Conservation (phyloP, 2,329 filamentous ascomycete genomes). For the Claviceps maximensis region DNA sequence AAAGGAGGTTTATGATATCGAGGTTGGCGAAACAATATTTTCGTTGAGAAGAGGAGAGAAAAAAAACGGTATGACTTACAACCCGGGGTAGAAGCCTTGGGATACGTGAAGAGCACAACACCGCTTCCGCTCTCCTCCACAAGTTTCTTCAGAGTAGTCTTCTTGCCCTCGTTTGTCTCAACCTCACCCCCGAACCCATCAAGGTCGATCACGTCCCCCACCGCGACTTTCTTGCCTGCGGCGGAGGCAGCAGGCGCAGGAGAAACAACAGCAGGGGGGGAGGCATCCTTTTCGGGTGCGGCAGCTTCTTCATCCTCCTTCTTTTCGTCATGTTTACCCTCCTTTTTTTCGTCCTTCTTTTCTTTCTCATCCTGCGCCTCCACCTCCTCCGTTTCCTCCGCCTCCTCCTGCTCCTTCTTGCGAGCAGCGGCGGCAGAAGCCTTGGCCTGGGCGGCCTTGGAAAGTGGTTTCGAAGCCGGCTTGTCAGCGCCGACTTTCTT, state of each 20-base stretch:
- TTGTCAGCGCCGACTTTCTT: not conserved
- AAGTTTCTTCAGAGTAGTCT: slow-evolving; percentile 67
- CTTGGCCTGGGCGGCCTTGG: not conserved
- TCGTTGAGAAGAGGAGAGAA: not conserved
- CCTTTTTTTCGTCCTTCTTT: too few relatives aligned
- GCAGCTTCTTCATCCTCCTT: slow-evolving; percentile 9
- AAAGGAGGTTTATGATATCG: too few relatives aligned
- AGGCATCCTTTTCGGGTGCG: slow-evolving; percentile 13
- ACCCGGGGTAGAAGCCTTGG: slow-evolving; percentile 84
- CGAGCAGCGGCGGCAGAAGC: not conserved
- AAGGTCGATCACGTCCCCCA: slow-evolving; percentile 43
- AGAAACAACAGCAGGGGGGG: not conserved
- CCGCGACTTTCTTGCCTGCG: slow-evolving; percentile 30
- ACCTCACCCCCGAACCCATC: slow-evolving; percentile 57
- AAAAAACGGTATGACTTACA: slow-evolving; percentile 49
- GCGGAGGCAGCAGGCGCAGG: slow-evolving; percentile 6
- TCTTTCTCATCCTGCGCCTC: slow-evolving; percentile 8
- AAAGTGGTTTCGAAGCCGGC: not conserved
- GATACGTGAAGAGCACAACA: slow-evolving; percentile 89
- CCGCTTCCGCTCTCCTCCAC: slow-evolving; percentile 73
- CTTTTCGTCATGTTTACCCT: too few relatives aligned
- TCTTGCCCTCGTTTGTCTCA: slow-evolving; percentile 71
- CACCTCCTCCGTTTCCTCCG: slow-evolving; percentile 6
- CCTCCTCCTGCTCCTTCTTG: slow-evolving; percentile 6
- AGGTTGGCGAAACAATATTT: too few relatives aligned